Conservation (phyloP, 768 basidiomycete species). For the Tylopilus plumbeoviolaceoides region DNA sequence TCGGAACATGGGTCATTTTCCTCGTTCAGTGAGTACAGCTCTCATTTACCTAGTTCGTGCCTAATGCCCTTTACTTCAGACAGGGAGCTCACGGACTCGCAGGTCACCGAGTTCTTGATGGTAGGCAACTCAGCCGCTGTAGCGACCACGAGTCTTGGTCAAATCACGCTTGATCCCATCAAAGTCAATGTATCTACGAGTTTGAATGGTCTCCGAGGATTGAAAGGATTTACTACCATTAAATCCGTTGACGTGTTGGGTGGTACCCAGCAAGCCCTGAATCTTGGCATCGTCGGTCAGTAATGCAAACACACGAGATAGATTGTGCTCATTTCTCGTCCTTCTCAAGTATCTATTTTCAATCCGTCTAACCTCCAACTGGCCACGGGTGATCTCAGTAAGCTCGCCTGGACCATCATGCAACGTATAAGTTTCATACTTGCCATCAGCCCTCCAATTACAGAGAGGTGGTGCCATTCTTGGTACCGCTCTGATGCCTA, state of each 20-base stretch:
- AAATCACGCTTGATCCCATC: constrained; percentile 67
- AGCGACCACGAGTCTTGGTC: constrained; percentile 58
- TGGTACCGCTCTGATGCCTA: constrained; percentile 60
- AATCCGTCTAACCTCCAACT: constrained; percentile 70
- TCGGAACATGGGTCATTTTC: constrained; percentile 49
- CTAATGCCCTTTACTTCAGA: constrained; percentile 29
- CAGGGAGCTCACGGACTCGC: constrained; percentile 49
- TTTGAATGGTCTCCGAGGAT: constrained; percentile 56
- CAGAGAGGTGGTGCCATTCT: constrained; percentile 46
- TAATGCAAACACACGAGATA: not conserved
- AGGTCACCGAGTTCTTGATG: constrained; percentile 49
- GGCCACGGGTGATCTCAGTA: constrained; percentile 58
- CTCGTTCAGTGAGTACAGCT: constrained; percentile 47
- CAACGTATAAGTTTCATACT: not conserved
- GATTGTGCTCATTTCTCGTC: not conserved
- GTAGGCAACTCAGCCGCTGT: constrained; percentile 57
- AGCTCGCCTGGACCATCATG: constrained; percentile 19
- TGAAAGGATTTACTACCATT: constrained; percentile 54
- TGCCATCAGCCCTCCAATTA: constrained; percentile 49
- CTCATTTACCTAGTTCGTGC: not conserved
- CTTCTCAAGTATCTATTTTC: constrained; percentile 46
- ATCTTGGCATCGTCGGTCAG: constrained; percentile 55
- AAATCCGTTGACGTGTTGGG: constrained; percentile 61
- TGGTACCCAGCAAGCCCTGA: constrained; percentile 55
- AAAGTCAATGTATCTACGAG: constrained; percentile 64